Percentiles rank a stretch among this genome's conserved stretches.
Conservation (phyloP, 2,329 filamentous ascomycete species). For the Nothopassalora personata region DNA sequence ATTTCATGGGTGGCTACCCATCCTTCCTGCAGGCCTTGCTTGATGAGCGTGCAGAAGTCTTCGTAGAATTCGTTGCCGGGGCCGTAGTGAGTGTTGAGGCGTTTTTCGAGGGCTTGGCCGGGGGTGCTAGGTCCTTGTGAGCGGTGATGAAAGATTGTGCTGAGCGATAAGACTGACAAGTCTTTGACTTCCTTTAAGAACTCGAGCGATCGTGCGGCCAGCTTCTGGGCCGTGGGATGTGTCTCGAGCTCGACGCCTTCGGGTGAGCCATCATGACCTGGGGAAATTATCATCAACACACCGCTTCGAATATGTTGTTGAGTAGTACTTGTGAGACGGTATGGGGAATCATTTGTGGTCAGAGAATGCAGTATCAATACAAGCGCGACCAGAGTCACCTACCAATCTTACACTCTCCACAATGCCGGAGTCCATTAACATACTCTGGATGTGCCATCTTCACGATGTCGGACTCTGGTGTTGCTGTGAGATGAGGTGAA, state of each 20-base stretch:
- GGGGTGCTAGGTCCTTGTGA: slow-evolving; percentile 28
- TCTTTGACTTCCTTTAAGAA: slow-evolving; percentile 25
- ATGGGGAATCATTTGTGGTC: not conserved
- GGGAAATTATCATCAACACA: slow-evolving; percentile 7
- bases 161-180: slow-evolving; percentile 9
- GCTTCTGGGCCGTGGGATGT: slow-evolving; percentile 21
- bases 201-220: slow-evolving; percentile 18
- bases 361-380: not conserved
- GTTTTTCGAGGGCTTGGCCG: slow-evolving; percentile 32
- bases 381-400: not conserved
- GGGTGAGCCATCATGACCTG: slow-evolving; percentile 22
- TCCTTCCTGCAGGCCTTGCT: slow-evolving; percentile 34
- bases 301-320: not conserved
- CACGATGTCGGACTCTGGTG: not conserved
- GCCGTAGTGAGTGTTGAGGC: slow-evolving; percentile 34
- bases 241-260: slow-evolving; percentile 21
- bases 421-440: slow-evolving; percentile 10
- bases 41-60: slow-evolving; percentile 32
- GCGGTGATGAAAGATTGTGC: no score
- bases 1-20: slow-evolving; percentile 35
- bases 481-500: not conserved
- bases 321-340: no score
- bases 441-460: slow-evolving; percentile 7
- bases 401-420: slow-evolving; percentile 8
- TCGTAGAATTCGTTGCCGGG: slow-evolving; percentile 35